Base-by-base conservation (phyloP, 805 yeast species). In the Wickerhamomyces mucosus region DNA sequence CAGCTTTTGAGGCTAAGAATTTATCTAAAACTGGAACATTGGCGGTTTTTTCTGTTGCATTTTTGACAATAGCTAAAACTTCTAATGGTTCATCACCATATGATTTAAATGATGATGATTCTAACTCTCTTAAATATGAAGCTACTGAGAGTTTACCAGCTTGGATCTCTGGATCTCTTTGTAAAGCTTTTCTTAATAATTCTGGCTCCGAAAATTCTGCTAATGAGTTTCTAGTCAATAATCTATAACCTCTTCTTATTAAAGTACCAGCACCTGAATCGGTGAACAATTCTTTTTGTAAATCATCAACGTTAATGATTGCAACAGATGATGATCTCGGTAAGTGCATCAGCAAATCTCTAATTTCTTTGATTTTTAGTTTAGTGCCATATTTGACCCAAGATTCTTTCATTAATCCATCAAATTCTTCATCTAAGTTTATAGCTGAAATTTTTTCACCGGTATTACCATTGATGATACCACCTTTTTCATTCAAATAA, bases 321-420 rank as follows among this genome's bases (percentile, higher is more conserved):
- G 99, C 98, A 29, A 92, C 99, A 5, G 96, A 86, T 1, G 96
- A 86, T 4, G 96, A 84, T 58, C 97, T 78, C 38, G 99, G 99
- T 55, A 92, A 70, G 55, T 80, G 88, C 62, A 83, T 89, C 53
- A 92, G 72, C 53, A 92, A 70, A 50, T 92, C 98, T 58, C 84
- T 86, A 58, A 92, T 92, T 61, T 92, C 97, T 58, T 81, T 88
- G 56, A 92, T 89, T 67, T 92, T 92, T 56, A 92, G 71, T 63
- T 92, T 92, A 38, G 99, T 92, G 45, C 99, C 99, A 58, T 89
- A 92, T 59, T 92, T 89, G 46, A 92, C 97, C 99, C 99, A 92
- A 19, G 92, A 72, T 61, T 92, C 86, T 56, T 86, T 80, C 75
- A 92, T 65, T 48, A 92, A 67, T 32, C 72, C 82, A 24, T 88